Evolutionary conservation across 2,329 filamentous ascomycete genomes (phyloP).

Genomic region (Didymella exigua): DNA sequence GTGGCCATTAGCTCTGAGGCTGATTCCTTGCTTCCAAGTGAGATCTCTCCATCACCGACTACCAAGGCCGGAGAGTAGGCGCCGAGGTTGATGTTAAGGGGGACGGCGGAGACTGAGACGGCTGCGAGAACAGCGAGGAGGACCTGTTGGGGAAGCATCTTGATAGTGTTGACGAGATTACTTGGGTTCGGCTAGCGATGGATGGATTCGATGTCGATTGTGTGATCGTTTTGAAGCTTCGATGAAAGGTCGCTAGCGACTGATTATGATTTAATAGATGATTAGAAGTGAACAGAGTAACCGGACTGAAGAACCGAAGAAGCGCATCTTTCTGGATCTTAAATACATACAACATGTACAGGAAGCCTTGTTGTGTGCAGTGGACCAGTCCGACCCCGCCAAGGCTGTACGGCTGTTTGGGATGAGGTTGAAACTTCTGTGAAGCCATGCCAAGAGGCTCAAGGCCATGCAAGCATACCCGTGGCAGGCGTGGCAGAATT

Average conservation of each 20-base stretch:
- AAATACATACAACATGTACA: conserved; percentile 30
- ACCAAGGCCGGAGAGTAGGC: conserved; percentile 59
- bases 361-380: conserved; percentile 12
- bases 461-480: conserved; percentile 36
- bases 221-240: conserved; percentile 29
- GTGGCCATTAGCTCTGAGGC: conserved; percentile 54
- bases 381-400: conserved; percentile 30
- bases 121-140: conserved; percentile 44
- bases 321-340: conserved; percentile 33
- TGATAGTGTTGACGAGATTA: conserved; percentile 23
- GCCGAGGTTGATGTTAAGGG: conserved; percentile 60
- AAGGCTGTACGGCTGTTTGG: conserved; percentile 42
- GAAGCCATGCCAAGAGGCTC: conserved; percentile 45
- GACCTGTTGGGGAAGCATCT: conserved; percentile 48
- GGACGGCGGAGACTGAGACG: conserved; percentile 46
- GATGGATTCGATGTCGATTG: conserved; percentile 22
- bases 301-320: conserved; percentile 44
- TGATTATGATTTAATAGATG: conserved; percentile 32
- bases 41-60: conserved; percentile 61
- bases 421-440: conserved; percentile 47
- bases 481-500: conserved; percentile 30
- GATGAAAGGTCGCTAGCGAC: conserved; percentile 42
- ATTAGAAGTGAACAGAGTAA: conserved; percentile 46
- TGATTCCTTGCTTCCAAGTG: conserved; percentile 52
- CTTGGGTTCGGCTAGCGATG: conserved; percentile 10